Evolutionary conservation across 371 early-diverging fungal genomes (phyloP), one percentile per base, ranked within the genome.

Genomic region (Conidiobolus incongruus): DNA sequence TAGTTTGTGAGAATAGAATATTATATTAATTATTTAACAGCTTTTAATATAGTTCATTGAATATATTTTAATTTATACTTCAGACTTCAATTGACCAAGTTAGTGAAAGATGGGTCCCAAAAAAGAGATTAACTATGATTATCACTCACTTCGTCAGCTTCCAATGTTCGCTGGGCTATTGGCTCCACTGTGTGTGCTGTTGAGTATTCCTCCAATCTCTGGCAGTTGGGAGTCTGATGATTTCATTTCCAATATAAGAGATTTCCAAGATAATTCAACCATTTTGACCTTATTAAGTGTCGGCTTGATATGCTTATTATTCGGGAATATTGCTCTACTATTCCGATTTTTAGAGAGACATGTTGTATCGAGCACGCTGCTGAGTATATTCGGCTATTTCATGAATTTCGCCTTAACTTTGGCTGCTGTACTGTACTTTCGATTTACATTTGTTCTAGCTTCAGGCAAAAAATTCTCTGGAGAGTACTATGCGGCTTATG

Each of bases 161-260:
- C 35, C 44, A 5, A 44, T 35, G 21, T 21, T 44, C 24, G 44
- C 32, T 2, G 44, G 44, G 2, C n/a, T 33, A 13, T 4, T 44
- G 2, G 2, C 19, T 21, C 44, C 44, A 23, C 4, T 44, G 1
- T 44, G 33, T 17, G 35, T 44, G 2, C 12, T 44, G 21, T 19
- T 44, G n/a, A 20, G 21, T 21, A 23, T 44, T 2, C 44, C 44
- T 17, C 36, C 35, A 4, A 22, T 44, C 12, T 35, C 36, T 35
- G 44, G 44, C 1, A 3, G 7, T 23, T 44, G 44, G 44, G 26
- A 26, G 3, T 8, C 26, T 26, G 26, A 26, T 26, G 26, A 26
- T 4, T 21, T 8, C 3, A 26, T 32, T 13, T 13, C 22, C 3
- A 33, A 44, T 2, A 21, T 11, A 2, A 34, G 32, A 26, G 8